These are phyloP conservation scores for Coemansia sp. DNA, from an alignment of 192 early-diverging fungal species.

Conservation along the genomic window DNA sequence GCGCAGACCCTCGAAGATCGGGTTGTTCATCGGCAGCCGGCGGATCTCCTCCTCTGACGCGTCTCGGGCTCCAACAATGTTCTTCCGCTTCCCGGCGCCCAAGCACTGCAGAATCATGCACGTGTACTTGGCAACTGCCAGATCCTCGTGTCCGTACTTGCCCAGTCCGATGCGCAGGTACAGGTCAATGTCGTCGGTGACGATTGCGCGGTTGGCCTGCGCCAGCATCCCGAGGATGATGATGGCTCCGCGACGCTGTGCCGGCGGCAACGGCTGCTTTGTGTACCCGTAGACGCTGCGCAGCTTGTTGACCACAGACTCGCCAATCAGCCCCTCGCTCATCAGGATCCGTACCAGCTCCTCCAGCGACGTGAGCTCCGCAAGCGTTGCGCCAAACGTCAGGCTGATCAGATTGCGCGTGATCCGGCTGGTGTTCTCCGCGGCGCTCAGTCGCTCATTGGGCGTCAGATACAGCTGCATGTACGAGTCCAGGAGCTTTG, in stretches of 20 bases:
- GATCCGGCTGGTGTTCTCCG: slow-evolving; percentile 58
- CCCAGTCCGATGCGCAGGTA: slow-evolving; percentile 85
- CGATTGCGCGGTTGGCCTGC: slow-evolving; percentile 78
- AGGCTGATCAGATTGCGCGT: slow-evolving; percentile 65
- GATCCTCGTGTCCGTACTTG: slow-evolving; percentile 74
- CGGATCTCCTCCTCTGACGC: slow-evolving; percentile 35
- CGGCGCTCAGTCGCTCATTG: slow-evolving; percentile 40
- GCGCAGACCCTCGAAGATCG: slow-evolving; percentile 59
- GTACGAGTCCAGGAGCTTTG: slow-evolving; percentile 78
- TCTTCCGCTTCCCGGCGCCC: slow-evolving; percentile 32
- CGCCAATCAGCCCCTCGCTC: slow-evolving; percentile 62
- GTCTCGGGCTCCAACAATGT: slow-evolving; percentile 17
- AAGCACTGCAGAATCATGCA: slow-evolving; percentile 93
- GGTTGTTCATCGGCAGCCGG: slow-evolving; percentile 60
- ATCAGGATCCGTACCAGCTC: slow-evolving; percentile 82
- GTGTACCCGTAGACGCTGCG: slow-evolving; percentile 78
- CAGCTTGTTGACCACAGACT: slow-evolving; percentile 71
- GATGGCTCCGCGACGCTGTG: slow-evolving; percentile 83
- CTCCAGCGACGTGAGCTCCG: slow-evolving; percentile 94
- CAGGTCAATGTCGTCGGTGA: slow-evolving; percentile 82
- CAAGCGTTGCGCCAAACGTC: slow-evolving; percentile 81
- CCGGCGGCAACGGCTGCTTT: slow-evolving; percentile 64
- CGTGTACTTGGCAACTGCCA: slow-evolving; percentile 82
- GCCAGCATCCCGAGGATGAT: slow-evolving; percentile 93
- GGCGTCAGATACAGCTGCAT: slow-evolving; percentile 73